Base-by-base conservation (phyloP, 129 eudicot genomes). In the Saussurea involucrata region DNA sequence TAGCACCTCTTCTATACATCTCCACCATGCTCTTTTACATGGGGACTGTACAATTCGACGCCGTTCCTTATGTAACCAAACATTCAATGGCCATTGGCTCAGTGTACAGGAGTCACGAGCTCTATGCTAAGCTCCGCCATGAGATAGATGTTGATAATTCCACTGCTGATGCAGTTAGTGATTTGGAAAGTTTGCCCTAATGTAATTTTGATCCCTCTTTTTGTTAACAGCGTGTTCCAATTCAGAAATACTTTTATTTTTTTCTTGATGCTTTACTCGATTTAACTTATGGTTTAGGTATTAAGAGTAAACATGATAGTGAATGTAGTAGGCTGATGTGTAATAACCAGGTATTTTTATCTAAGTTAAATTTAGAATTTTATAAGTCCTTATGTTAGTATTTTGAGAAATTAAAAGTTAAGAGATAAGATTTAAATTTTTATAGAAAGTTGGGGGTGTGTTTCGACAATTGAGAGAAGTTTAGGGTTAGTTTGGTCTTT, bases 71-170 rank as follows among this genome's bases (percentile, higher is more conserved):
- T 73, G 83, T 76, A 10, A 85, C 85, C 21, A 58, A 57, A 17
- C 92, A 67, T 28, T 66, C 78, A 11, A 78, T 71, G 63, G 78
- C 91, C 3, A 83, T 89, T n/a, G 98, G 98, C 24, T 90, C 98
- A 5, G 85, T 90, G 1, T 93, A 93, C 66, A 82, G 97, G 77
- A 90, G 97, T 73, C 98, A 97, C 0, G 91, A 93, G 83, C 86
- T 93, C 12, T 93, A 90, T 40, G 85, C 75, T 9, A 93, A 90
- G 91, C 87, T 93, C 63, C 86, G 92, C 3, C 79, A 71, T 36
- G 92, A 90, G 8, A 93, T 93, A 95, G 91, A 93, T 75, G 63
- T 83, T n/a, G 98, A 93, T 76, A 93, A 88, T 85, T 85, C 90
- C 8, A 68, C 97, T 64, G 81, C 83, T 63, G 92, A 93, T 82